Conservation (phyloP, 345 rosid species). For the Anastatica hierochuntica region DNA sequence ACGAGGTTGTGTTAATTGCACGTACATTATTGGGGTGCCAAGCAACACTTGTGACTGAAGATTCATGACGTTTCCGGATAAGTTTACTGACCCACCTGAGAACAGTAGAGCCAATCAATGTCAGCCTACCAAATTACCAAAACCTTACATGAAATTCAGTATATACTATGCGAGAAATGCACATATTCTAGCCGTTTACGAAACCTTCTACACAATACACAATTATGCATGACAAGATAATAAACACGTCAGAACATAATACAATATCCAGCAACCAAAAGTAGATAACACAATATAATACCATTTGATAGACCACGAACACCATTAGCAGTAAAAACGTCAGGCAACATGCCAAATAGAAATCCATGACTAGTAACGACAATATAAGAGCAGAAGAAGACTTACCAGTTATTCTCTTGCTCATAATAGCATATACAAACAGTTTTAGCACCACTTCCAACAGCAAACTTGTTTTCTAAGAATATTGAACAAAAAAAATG, state of each 20-base stretch:
- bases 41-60: conserved; percentile 90
- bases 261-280: no score
- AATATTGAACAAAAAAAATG: conserved; percentile 12
- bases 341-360: no score
- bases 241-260: no score
- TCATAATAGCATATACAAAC: conserved; percentile 96
- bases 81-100: conserved; percentile 99
- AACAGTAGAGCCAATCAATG: conserved; percentile 16
- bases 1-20: conserved; percentile 6
- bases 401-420: conserved; percentile 96
- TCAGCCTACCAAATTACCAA: conserved; percentile 1
- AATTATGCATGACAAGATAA: no score
- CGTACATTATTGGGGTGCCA: conserved; percentile 99
- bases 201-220: no score
- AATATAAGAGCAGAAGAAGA: conserved; percentile 1
- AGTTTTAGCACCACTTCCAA: conserved; percentile 98
- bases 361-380: neutral
- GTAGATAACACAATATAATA: no score
- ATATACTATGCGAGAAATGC: no score
- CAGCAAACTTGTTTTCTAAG: conserved; percentile 98
- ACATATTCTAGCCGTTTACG: no score
- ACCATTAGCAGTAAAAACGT: no score
- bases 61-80: conserved; percentile 78
- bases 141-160: neutral
- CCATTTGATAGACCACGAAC: no score